These are phyloP conservation scores for Houttuynia cordata DNA, from an alignment of 164 flowering plant species.

Conservation along the genomic window DNA sequence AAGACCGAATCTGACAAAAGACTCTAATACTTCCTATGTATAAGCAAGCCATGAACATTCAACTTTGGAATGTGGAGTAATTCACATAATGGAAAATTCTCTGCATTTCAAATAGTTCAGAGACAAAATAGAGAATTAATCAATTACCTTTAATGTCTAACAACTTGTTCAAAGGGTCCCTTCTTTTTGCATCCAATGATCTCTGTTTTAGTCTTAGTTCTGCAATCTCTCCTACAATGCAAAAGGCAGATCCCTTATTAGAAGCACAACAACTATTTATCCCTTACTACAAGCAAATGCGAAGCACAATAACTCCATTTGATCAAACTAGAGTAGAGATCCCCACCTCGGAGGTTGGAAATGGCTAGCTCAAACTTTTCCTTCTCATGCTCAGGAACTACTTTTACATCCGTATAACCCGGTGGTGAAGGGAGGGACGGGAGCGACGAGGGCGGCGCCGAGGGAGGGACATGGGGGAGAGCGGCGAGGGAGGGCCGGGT, in stretches of 20 bases:
- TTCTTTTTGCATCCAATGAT: slow-evolving; percentile 36
- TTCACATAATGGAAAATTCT: too few relatives aligned
- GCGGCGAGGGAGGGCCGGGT: too few relatives aligned
- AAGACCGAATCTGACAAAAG: slow-evolving; percentile 65
- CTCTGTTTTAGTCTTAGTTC: too few relatives aligned
- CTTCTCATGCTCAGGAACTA: slow-evolving; percentile 59
- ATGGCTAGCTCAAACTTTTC: slow-evolving; percentile 35
- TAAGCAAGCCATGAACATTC: slow-evolving; percentile 1
- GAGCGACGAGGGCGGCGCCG: too few relatives aligned
- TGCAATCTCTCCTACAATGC: too few relatives aligned
- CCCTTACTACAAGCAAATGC: too few relatives aligned
- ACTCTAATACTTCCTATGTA: slow-evolving; percentile 72
- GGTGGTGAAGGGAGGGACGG: too few relatives aligned
- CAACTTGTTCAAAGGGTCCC: slow-evolving; percentile 50
- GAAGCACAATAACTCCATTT: neutral
- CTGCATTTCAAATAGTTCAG: neutral
- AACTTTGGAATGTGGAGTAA: neutral
- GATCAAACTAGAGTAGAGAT: neutral
- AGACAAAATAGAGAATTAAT: neutral
- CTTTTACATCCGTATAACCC: too few relatives aligned
- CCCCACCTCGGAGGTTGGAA: slow-evolving; percentile 42
- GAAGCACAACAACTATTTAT: slow-evolving; percentile 4
- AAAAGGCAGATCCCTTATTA: too few relatives aligned
- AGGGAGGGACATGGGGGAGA: too few relatives aligned
- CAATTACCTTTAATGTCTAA: slow-evolving; percentile 60